Evolutionary conservation across 2,329 filamentous ascomycete species (phyloP).

Genomic region (Cadophora sp.): DNA sequence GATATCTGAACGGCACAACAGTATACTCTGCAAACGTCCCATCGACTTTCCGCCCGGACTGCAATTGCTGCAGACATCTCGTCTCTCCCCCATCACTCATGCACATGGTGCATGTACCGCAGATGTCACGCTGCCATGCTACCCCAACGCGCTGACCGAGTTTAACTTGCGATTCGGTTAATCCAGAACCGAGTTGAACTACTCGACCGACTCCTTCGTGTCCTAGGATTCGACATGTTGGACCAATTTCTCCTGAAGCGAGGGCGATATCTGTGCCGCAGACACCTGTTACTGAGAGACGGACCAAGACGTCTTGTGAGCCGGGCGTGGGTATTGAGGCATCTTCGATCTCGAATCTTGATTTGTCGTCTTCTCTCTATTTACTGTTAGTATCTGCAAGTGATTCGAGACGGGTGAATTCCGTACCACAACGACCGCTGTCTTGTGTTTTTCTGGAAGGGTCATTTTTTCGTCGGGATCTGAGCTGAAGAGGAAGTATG

Average conservation of each 20-base stretch:
- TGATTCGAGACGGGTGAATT: background rate
- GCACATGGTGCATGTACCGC: slow-evolving; percentile 30
- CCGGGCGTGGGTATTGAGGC: background rate
- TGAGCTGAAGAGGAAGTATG: too few species aligned
- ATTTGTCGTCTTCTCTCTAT: background rate
- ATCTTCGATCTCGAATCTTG: background rate
- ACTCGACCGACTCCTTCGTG: slow-evolving; percentile 71
- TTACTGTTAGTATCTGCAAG: background rate
- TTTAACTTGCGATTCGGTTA: slow-evolving; percentile 59
- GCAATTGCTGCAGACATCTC: slow-evolving; percentile 45
- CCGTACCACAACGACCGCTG: background rate
- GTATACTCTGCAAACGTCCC: slow-evolving; percentile 45
- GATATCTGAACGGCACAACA: slow-evolving; percentile 61
- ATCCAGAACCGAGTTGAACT: slow-evolving; percentile 65
- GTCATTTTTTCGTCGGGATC: background rate
- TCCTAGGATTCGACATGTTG: slow-evolving; percentile 46
- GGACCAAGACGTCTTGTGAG: slow-evolving; percentile 25
- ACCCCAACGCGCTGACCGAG: slow-evolving; percentile 70
- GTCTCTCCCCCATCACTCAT: slow-evolving; percentile 51
- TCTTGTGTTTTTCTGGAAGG: background rate
- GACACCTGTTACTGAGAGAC: slow-evolving; percentile 24
- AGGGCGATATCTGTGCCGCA: slow-evolving; percentile 27
- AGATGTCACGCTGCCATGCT: slow-evolving; percentile 48
- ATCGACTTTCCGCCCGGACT: slow-evolving; percentile 46
- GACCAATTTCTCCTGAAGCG: slow-evolving; percentile 25